Evolutionary conservation across 305 asterid genomes (phyloP).

Genomic region (Rubia occidens): DNA sequence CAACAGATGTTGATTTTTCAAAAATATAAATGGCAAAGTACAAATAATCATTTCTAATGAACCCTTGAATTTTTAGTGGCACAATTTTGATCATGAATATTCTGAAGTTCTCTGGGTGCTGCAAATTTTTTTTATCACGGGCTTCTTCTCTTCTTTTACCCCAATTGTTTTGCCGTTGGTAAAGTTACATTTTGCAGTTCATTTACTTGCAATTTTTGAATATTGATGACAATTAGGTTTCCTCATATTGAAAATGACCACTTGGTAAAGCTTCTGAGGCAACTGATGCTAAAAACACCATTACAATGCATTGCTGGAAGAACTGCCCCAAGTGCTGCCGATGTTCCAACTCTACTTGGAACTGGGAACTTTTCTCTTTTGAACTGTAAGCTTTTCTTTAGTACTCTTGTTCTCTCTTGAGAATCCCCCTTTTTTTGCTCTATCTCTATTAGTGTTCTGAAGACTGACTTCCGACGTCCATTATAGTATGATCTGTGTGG

Average conservation of each 20-base stretch:
- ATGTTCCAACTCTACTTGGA: conserved; percentile 96
- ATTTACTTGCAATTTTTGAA: not conserved
- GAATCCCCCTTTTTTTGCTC: not conserved
- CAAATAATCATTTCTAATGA: not conserved
- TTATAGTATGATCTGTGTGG: not conserved
- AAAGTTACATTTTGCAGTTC: not conserved
- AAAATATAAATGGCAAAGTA: not conserved
- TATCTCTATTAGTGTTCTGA: not conserved
- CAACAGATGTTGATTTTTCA: not conserved
- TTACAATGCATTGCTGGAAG: conserved; percentile 39
- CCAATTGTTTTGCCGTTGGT: not conserved
- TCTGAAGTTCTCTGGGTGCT: not conserved
- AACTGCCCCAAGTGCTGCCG: conserved; percentile 64
- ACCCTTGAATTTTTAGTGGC: not conserved
- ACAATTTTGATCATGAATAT: not conserved
- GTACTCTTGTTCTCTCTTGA: conserved; percentile 17
- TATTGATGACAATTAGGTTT: conserved; percentile 37
- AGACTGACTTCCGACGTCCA: not conserved
- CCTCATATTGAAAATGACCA: conserved; percentile 74
- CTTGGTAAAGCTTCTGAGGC: conserved; percentile 76
- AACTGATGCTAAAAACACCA: conserved; percentile 57
- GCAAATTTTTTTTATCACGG: not conserved
- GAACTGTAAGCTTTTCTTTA: conserved; percentile 42
- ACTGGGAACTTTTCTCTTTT: conserved; percentile 78
- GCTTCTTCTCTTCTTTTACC: not conserved